phyloP scores from a whole-genome alignment of 768 basidiomycete species.

The Tulasnella sp. region DNA sequence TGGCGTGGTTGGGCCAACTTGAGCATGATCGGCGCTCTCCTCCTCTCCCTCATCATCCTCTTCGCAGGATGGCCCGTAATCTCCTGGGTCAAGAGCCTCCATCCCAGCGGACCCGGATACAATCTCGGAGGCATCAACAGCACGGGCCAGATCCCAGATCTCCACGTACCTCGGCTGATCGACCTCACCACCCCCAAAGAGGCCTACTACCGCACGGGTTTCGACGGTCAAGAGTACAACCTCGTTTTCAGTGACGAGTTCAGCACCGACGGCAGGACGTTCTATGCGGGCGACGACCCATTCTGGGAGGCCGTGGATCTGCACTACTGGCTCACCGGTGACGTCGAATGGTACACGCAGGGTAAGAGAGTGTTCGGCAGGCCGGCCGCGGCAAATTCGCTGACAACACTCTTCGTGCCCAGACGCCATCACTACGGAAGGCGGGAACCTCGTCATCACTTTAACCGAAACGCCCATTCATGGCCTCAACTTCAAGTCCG shows the following conservation, averaged over 20 bases:
- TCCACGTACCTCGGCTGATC: conserved; percentile 58
- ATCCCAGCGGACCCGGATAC: conserved; percentile 36
- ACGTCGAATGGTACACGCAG: conserved; percentile 70
- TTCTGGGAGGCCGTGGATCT: conserved; percentile 82
- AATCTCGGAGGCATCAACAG: conserved; percentile 86
- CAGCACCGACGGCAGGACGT: conserved; percentile 58
- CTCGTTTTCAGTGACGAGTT: conserved; percentile 88
- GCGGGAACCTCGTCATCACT: conserved; percentile 74
- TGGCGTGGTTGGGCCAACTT: too few species aligned
- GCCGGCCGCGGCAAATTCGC: conserved; percentile 25
- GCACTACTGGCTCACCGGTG: conserved; percentile 66
- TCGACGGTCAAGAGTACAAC: conserved; percentile 65
- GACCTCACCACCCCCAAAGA: conserved; percentile 62
- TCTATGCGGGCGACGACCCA: conserved; percentile 70
- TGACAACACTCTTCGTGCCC: conserved; percentile 20
- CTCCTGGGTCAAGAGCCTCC: conserved; percentile 26
- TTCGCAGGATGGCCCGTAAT: conserved; percentile 88
- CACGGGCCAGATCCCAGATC: conserved; percentile 73
- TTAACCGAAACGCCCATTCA: conserved; percentile 58
- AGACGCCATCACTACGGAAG: conserved; percentile 56
- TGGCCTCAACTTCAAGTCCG: conserved; percentile 68
- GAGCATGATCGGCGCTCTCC: conserved; percentile 57
- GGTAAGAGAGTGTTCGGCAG: background rate
- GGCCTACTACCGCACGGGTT: conserved; percentile 46
- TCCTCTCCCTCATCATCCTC: conserved; percentile 56